Percentiles rank a stretch among this genome's conserved stretches.
Conservation (phyloP, 306 rosid species). For the Medicago arabica region DNA sequence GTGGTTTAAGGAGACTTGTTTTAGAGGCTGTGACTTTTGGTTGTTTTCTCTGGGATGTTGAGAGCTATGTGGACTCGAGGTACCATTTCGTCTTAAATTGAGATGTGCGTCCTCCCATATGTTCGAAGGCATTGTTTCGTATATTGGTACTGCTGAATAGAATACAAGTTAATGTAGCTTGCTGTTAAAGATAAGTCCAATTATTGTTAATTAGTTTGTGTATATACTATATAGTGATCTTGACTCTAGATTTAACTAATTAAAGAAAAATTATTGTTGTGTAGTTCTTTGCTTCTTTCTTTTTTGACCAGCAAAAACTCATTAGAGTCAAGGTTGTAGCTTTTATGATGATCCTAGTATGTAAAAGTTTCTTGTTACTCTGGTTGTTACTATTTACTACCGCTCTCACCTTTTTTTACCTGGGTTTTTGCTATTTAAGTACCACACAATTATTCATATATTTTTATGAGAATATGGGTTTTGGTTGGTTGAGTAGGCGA, state of each 20-base stretch:
- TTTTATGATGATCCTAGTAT: conserved; percentile 10
- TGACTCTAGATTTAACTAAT: conserved; percentile 20
- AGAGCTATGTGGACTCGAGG: conserved; percentile 89
- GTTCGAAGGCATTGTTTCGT: conserved; percentile 29
- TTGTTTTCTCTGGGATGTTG: conserved; percentile 95
- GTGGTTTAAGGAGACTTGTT: conserved; percentile 81
- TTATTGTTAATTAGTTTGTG: conserved; percentile 40
- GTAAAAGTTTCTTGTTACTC: neutral
- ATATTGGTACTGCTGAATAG: conserved; percentile 29
- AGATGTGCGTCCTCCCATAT: conserved; percentile 30
- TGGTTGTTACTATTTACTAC: neutral
- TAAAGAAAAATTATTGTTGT: neutral
- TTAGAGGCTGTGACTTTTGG: conserved; percentile 94
- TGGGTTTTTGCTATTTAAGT: conserved; percentile 4
- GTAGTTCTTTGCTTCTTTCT: conserved; percentile 2
- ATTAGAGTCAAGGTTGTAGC: conserved; percentile 10
- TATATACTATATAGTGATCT: conserved; percentile 45
- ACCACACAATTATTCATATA: neutral
- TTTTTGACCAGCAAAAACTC: neutral
- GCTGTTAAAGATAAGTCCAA: conserved; percentile 15
- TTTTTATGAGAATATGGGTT: neutral
- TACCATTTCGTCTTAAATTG: conserved; percentile 81
- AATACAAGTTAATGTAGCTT: conserved; percentile 37
- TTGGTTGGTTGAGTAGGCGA: neutral
- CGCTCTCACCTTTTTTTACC: neutral